A percentile compares a stretch with the other conserved stretches of the same genome.
phyloP scores from a whole-genome alignment of 495 filamentous ascomycete species.

The Hyphodiscus hymeniophilus region DNA sequence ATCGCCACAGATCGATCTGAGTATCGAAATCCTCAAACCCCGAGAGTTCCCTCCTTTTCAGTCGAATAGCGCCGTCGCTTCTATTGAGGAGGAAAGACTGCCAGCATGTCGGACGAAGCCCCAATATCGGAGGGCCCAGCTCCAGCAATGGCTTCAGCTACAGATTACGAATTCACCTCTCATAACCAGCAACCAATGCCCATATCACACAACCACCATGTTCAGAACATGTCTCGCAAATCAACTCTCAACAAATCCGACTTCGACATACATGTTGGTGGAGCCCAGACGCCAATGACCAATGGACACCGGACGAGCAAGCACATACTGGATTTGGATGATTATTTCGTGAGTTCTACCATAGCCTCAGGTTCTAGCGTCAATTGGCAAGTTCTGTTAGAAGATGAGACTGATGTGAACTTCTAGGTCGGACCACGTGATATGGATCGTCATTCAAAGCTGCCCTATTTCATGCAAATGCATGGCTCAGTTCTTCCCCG shows the following conservation, averaged over 20 bases:
- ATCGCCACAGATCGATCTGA: no score
- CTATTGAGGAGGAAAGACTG: no score
- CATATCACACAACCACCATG: not conserved
- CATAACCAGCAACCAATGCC: no score
- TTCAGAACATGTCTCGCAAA: conserved; percentile 1
- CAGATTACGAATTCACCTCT: no score
- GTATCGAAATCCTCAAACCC: no score
- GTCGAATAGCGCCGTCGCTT: no score
- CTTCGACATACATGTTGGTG: not conserved
- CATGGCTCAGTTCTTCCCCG: conserved; percentile 75
- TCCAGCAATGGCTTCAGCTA: no score
- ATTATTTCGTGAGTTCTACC: conserved; percentile 41
- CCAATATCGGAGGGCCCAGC: no score
- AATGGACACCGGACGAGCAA: not conserved
- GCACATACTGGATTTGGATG: conserved; percentile 33
- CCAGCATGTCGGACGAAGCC: no score
- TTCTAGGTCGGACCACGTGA: conserved; percentile 52
- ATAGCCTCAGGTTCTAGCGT: not conserved
- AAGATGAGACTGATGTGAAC: conserved; percentile 1
- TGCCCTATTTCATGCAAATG: conserved; percentile 70
- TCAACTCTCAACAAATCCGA: conserved; percentile 2
- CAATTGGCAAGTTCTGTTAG: not conserved
- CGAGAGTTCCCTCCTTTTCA: no score
- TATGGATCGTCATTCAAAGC: conserved; percentile 69
- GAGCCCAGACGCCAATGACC: not conserved